Evolutionary conservation across 2,329 filamentous ascomycete species (phyloP).

Genomic region (Penicillium sp.): DNA sequence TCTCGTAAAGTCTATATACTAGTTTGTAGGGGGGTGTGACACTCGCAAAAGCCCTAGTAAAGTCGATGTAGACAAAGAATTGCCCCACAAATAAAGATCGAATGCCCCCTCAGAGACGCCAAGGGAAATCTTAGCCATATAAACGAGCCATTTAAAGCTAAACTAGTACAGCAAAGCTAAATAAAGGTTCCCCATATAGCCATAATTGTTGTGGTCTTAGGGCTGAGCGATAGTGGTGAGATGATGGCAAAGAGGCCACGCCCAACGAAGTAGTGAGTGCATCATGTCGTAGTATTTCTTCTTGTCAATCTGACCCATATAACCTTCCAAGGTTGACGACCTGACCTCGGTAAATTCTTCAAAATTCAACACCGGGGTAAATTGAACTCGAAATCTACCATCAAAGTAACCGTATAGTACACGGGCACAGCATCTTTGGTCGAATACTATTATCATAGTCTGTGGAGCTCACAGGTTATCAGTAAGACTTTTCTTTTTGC

Average conservation of each 20-base stretch:
- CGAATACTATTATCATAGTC: background rate
- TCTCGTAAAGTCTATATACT: background rate
- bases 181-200: background rate
- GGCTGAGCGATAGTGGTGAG: background rate
- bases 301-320: background rate
- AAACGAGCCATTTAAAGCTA: background rate
- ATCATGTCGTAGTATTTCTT: constrained; percentile 1
- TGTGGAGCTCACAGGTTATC: background rate
- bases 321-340: background rate
- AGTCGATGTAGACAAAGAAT: background rate
- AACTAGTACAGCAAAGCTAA: background rate
- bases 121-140: background rate
- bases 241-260: background rate
- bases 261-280: constrained; percentile 2
- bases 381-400: background rate
- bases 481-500: background rate
- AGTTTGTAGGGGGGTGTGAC: background rate
- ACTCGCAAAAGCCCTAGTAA: background rate
- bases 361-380: background rate
- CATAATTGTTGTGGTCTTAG: background rate
- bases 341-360: background rate
- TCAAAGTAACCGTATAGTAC: background rate
- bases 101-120: background rate
- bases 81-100: background rate
- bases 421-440: background rate